Base-by-base conservation (phyloP, 2,329 filamentous ascomycete species). In the Fusarium veterinarium region DNA sequence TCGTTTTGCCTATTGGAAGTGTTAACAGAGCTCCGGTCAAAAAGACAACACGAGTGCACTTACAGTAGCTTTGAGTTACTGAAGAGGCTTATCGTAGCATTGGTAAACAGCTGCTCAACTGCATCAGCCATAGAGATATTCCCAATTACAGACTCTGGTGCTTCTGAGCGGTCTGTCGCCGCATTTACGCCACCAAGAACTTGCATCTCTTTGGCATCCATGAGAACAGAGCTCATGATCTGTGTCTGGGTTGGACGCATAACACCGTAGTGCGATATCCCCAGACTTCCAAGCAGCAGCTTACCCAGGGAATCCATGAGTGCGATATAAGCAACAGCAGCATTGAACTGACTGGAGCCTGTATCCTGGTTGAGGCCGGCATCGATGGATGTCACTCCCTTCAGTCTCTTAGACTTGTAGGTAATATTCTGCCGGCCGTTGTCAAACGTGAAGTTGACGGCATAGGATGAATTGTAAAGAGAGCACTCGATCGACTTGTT, bases 181-280 rank as follows among this genome's bases (percentile, higher is more conserved):
- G 30, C 10, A 8, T 56, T 60, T 0, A 42, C 14, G 0, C 13
- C 35, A n/a, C 5, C n/a, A 17, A 66, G 12, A 17, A n/a, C 38
- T 0, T 58, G 35, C 67, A 69, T 55, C 16, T 69, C 63, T n/a
- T 40, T 19, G n/a, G 67, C 20, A 17, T 69, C 51, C 58, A 69
- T 67, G 10, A 69, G 52, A 44, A 67, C 28, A 6, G 67, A 46
- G 17, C 48, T 62, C 9, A 51, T 53, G 14, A 69, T 44, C n/a
- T 55, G 67, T 2, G 63, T 67, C 17, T 30, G 23, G 1, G 10
- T 31, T 2, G 63, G 10, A 8, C 5, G 23, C 19, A 63, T 51
- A 11, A 19, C 45, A 2, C 63, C 63, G 0, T 67, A 67, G 19
- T 69, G 63, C 0, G 67, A 58, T 4, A 28, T n/a, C 1, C 25